phyloP scores from a whole-genome alignment of 2,329 filamentous ascomycete genomes.

The Daldinia sp. region DNA sequence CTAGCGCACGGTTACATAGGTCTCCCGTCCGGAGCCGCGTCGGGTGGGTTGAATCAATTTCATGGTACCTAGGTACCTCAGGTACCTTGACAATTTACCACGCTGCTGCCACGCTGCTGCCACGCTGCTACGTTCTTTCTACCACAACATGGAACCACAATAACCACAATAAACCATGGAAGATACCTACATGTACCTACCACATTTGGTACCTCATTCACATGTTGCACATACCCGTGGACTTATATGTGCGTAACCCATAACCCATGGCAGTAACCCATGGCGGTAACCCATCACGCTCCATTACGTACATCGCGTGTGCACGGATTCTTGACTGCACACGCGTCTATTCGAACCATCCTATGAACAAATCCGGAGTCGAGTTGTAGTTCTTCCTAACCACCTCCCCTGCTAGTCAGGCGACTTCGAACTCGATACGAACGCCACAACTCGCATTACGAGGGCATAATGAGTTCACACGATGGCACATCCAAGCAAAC shows the following conservation, averaged over 20 bases:
- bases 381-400: not conserved
- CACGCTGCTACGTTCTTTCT: too few relatives aligned
- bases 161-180: too few relatives aligned
- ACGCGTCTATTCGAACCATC: slow-evolving; percentile 8
- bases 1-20: not conserved
- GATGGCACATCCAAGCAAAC: slow-evolving; percentile 44
- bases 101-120: too few relatives aligned
- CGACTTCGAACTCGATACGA: slow-evolving; percentile 1
- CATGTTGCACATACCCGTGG: too few relatives aligned
- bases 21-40: slow-evolving; percentile 16
- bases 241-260: not conserved
- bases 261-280: too few relatives aligned
- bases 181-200: too few relatives aligned
- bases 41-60: slow-evolving; percentile 2
- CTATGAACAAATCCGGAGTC: not conserved
- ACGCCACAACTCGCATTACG: not conserved
- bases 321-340: slow-evolving; percentile 6
- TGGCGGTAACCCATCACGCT: too few relatives aligned
- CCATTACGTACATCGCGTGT: slow-evolving; percentile 2
- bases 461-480: slow-evolving; percentile 17
- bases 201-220: not conserved
- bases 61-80: not conserved
- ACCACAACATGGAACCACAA: too few relatives aligned
- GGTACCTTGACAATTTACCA: too few relatives aligned
- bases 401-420: not conserved